Base-by-base conservation (phyloP, 176 grass and related monocot genomes). In the Poa pratensis region DNA sequence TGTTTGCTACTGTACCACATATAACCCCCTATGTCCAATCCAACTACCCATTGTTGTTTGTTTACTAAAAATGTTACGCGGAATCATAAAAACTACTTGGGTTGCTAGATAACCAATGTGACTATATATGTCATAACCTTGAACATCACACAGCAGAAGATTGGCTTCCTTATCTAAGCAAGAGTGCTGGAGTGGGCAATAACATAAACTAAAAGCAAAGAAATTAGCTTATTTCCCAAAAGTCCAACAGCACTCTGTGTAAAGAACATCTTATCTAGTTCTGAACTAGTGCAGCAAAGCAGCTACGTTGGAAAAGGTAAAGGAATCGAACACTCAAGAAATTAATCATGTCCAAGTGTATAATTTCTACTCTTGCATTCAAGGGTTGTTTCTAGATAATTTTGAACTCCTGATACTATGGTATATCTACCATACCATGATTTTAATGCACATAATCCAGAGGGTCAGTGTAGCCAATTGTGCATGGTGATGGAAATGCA, bases 171-270 rank as follows among this genome's bases (percentile, higher is more conserved):
- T n/a, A 55, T 19, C 12, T 52, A 32, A 34, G 12, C 10, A 39
- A 78, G 20, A 19, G 75, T 78, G 48, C 75, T 40, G 13, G 32
- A 40, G 40, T 77, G 75, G 52, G 34, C 10, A 40, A 77, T 59
- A 59, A 22, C 20, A 77, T 58, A 54, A 40, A 32, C 9, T 34
- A 2, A 60, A 78, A 34, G 53, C 3, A 40, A n/a, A 42, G 3
- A 14, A 59, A 78, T 78, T 59, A 78, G 53, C 53, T 78, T 60
- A 78, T 78, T 78, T 7, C 34, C 34, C 35, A 27, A 26, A 78
- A 42, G 6, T 60, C 20, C 24, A 24, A 26, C 7, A 14, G 70
- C 20, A 78, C 16, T 17, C 60, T 65, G 27, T 30, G 30, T 37
- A 42, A 19, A 17, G 7, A 60, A 42, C 75, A 60, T 42, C 54